Base-by-base conservation (phyloP, 768 basidiomycete species). In the Leccinum arenicola region DNA sequence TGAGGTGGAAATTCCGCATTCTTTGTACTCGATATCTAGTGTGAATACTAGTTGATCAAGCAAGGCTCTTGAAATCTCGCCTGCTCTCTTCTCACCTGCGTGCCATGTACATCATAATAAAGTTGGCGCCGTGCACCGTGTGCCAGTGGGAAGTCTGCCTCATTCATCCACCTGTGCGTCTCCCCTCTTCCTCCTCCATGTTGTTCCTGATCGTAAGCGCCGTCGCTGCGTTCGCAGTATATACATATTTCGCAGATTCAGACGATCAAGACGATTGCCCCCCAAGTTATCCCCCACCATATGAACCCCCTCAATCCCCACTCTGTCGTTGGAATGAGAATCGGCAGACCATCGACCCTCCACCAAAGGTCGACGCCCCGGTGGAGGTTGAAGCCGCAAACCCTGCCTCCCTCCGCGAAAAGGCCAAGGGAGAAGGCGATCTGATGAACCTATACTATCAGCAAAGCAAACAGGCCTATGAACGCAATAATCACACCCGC, bases 381-480 rank as follows among this genome's bases (percentile, higher is more conserved):
- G 50, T 29, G 29, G 29, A 33, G 31, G 31, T 33, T 33, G 31
- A 2, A 36, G 7, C 36, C 15, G 0, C 40, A 19, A 4, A 85
- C 59, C 93, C 92, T 65, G 71, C 77, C 31, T 74, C 77, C 33
- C 79, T 97, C 31, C 84, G 96, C 25, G 82, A 83, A 55, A 79
- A 79, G 55, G 96, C 96, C 1, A 87, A 85, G 56, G 78, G 80
- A 53, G 90, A 91, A 27, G 27, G 27, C 2, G 88, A 93, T 61
- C 66, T 78, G 64, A 94, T 91, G 91, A 81, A 80, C 15, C 75
- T 75, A 33, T 81, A 77, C 55, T 89, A 86, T 69, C 77, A 83
- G 52, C 77, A 86, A 68, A 88, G 89, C 66, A 82, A 89, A 68
- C 76, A 83, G 57, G 92, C 93, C 1, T 95, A 95, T 68, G 74